These are phyloP conservation scores for Polytolypa hystricis DNA, from an alignment of 2,329 filamentous ascomycete genomes.

Conservation along the genomic window DNA sequence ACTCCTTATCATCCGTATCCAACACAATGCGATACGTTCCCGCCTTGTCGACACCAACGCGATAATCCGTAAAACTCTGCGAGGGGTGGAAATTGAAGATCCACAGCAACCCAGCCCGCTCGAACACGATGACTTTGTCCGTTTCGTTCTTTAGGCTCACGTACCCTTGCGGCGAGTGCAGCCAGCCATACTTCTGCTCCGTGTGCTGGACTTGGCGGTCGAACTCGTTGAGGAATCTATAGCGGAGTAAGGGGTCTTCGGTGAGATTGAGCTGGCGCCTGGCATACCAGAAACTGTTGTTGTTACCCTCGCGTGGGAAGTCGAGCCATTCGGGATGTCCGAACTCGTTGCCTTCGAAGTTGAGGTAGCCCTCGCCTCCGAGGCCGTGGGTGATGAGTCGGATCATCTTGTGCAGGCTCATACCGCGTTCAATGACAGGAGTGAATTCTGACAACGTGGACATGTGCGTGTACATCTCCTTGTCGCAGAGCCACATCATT, in stretches of 20 bases:
- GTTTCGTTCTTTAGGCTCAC: slow-evolving; percentile 86
- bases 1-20: slow-evolving; percentile 64
- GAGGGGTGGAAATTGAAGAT: slow-evolving; percentile 92
- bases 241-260: slow-evolving; percentile 74
- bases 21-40: slow-evolving; percentile 83
- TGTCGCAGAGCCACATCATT: slow-evolving; percentile 97
- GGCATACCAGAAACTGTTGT: slow-evolving; percentile 90
- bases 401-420: slow-evolving; percentile 95
- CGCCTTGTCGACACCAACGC: slow-evolving; percentile 71
- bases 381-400: slow-evolving; percentile 82
- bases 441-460: slow-evolving; percentile 75
- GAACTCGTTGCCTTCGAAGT: slow-evolving; percentile 98
- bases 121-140: slow-evolving; percentile 94
- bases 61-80: slow-evolving; percentile 80
- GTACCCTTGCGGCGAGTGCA: slow-evolving; percentile 74
- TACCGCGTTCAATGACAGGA: slow-evolving; percentile 75
- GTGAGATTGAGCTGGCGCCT: slow-evolving; percentile 87
- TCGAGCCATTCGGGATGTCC: slow-evolving; percentile 98
- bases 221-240: slow-evolving; percentile 86
- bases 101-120: slow-evolving; percentile 80
- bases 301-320: slow-evolving; percentile 86
- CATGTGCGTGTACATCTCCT: slow-evolving; percentile 97
- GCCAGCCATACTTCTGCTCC: slow-evolving; percentile 85
- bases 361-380: slow-evolving; percentile 92
- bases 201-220: slow-evolving; percentile 81